phyloP scores from a whole-genome alignment of 2,329 filamentous ascomycete species.

The Amesomyces nigricolor region DNA sequence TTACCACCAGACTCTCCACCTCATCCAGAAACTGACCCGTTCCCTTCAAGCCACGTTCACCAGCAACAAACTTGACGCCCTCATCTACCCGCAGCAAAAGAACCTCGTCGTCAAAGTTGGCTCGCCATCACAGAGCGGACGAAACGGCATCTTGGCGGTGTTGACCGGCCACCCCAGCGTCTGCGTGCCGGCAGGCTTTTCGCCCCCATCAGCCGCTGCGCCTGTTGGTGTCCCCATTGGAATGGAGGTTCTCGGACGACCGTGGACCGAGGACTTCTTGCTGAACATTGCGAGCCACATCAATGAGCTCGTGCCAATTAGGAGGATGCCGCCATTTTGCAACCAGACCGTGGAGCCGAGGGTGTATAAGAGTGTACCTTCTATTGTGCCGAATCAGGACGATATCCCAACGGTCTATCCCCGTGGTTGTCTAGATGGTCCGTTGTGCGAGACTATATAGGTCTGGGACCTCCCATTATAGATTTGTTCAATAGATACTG shows the following conservation, averaged over 20 bases:
- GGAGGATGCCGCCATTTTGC: conserved; percentile 34
- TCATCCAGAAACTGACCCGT: conserved; percentile 48
- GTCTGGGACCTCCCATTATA: no score
- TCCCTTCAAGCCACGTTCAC: conserved; percentile 47
- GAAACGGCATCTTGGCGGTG: conserved; percentile 43
- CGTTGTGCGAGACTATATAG: no score
- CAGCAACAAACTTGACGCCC: conserved; percentile 45
- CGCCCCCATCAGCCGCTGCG: conserved; percentile 41
- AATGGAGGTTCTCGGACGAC: conserved; percentile 56
- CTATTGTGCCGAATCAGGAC: conserved; percentile 36
- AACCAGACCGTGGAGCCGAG: conserved; percentile 34
- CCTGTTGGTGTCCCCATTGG: conserved; percentile 56
- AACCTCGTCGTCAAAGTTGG: conserved; percentile 57
- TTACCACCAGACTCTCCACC: conserved; percentile 43
- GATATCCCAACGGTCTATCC: conserved; percentile 44
- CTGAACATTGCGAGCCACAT: conserved; percentile 24
- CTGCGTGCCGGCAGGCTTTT: conserved; percentile 50
- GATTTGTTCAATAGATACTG: no score
- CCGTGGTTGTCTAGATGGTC: conserved; percentile 29
- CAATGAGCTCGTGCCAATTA: conserved; percentile 14
- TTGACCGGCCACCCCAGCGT: conserved; percentile 38
- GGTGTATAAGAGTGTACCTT: conserved; percentile 40
- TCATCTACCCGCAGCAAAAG: conserved; percentile 61
- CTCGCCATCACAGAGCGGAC: conserved; percentile 49
- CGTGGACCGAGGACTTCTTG: conserved; percentile 47